phyloP scores from a whole-genome alignment of 2,329 filamentous ascomycete genomes.

The Stachybotrys echinatus region DNA sequence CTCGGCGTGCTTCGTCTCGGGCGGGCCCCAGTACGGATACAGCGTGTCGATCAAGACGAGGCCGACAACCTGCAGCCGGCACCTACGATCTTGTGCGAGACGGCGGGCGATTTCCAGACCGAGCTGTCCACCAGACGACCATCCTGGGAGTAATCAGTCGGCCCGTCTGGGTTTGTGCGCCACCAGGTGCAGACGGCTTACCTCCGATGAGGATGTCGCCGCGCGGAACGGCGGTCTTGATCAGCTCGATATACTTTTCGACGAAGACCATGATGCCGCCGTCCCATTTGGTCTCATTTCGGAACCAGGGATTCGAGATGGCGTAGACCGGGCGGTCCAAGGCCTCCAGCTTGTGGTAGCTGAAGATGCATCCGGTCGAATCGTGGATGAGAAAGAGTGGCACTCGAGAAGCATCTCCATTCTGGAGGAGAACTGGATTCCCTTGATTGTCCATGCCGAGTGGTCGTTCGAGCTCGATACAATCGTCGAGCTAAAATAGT shows the following conservation, averaged over 20 bases:
- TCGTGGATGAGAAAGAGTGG: conserved; percentile 2
- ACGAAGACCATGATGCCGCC: neutral
- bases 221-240: neutral
- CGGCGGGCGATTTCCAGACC: neutral
- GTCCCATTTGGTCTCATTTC: neutral
- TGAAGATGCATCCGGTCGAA: neutral
- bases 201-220: conserved; percentile 1
- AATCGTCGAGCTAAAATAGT: no score
- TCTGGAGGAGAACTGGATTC: conserved; percentile 1
- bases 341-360: conserved; percentile 1
- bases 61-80: neutral
- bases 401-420: neutral
- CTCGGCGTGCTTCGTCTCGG: neutral
- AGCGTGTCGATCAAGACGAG: conserved; percentile 2
- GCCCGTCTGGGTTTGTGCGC: no score
- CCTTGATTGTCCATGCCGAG: neutral
- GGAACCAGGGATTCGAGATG: neutral
- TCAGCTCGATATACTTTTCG: neutral
- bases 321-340: neutral
- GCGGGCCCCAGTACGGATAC: conserved; percentile 1
- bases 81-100: neutral
- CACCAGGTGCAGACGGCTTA: neutral
- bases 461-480: no score
- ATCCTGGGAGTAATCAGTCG: neutral
- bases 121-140: conserved; percentile 1